A percentile compares a stretch with the other conserved stretches of the same genome.
phyloP scores from a whole-genome alignment of 2,329 filamentous ascomycete species.

The Phialophora macrospora region DNA sequence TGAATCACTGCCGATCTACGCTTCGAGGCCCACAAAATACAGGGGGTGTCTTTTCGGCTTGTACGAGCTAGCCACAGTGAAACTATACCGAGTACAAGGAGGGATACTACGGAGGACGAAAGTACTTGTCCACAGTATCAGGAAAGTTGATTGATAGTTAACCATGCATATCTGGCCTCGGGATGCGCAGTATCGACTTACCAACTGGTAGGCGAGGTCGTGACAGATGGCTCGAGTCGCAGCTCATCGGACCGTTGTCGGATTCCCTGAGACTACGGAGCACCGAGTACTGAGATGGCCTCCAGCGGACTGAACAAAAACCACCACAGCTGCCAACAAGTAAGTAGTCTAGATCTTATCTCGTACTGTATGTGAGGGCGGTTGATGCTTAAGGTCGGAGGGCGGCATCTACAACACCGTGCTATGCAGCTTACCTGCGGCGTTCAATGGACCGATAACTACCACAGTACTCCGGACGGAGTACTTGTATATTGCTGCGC shows the following conservation, averaged over 20 bases:
- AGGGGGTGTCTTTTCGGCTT: constrained; percentile 13
- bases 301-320: not conserved
- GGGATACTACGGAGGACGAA: not conserved
- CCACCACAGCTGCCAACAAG: not conserved
- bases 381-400: not conserved
- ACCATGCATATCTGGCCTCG: not conserved
- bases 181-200: not conserved
- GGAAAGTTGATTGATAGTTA: not conserved
- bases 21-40: constrained; percentile 10
- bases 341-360: not conserved
- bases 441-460: not conserved
- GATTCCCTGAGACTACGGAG: not conserved
- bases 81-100: constrained; percentile 7
- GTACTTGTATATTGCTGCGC: constrained; percentile 1
- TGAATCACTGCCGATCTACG: constrained; percentile 26
- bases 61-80: constrained; percentile 10
- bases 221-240: not conserved
- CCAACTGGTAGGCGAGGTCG: not conserved
- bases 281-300: not conserved
- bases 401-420: not conserved
- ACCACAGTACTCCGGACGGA: not conserved
- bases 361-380: not conserved
- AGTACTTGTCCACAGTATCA: not conserved
- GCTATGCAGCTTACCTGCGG: not conserved
- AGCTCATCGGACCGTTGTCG: not conserved